These are phyloP conservation scores for Tephrocybe sp. DNA, from an alignment of 768 basidiomycete species.

Conservation along the genomic window DNA sequence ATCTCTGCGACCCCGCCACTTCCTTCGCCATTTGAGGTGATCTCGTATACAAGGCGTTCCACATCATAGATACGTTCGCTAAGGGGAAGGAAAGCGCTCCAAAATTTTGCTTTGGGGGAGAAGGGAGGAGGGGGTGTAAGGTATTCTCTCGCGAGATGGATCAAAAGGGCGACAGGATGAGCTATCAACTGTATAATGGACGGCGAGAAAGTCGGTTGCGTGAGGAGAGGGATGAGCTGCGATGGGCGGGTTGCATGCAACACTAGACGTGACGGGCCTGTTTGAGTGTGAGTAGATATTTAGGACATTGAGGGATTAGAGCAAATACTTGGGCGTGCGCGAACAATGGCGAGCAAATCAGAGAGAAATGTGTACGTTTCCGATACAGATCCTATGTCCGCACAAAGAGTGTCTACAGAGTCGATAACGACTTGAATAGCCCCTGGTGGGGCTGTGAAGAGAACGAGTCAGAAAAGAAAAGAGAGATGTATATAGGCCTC, in stretches of 20 bases:
- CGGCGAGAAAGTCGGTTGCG: constrained; percentile 62
- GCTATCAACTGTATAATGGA: constrained; percentile 63
- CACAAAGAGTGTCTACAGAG: constrained; percentile 64
- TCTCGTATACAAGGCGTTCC: constrained; percentile 60
- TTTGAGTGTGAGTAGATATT: constrained; percentile 1
- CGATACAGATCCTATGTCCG: constrained; percentile 56
- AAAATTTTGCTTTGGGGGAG: constrained; percentile 70
- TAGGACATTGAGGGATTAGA: neutral
- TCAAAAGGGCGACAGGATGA: constrained; percentile 70
- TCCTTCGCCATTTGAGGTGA: constrained; percentile 43
- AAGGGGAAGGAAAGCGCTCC: constrained; percentile 72
- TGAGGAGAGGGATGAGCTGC: constrained; percentile 52
- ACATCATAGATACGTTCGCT: constrained; percentile 61
- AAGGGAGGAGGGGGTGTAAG: constrained; percentile 69
- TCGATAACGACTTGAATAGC: constrained; percentile 70
- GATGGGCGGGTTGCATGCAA: constrained; percentile 54
- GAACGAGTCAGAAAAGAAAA: constrained; percentile 10
- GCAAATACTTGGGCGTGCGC: constrained; percentile 46
- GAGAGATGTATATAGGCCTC: constrained; percentile 7
- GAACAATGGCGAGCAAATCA: constrained; percentile 43
- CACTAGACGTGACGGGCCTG: constrained; percentile 58
- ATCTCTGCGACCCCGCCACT: constrained; percentile 46
- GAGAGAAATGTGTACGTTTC: constrained; percentile 53
- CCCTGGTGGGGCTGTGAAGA: constrained; percentile 36
- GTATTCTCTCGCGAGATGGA: constrained; percentile 68